phyloP scores from a whole-genome alignment of 306 rosid genomes.

The Begonia fuchsioides region DNA sequence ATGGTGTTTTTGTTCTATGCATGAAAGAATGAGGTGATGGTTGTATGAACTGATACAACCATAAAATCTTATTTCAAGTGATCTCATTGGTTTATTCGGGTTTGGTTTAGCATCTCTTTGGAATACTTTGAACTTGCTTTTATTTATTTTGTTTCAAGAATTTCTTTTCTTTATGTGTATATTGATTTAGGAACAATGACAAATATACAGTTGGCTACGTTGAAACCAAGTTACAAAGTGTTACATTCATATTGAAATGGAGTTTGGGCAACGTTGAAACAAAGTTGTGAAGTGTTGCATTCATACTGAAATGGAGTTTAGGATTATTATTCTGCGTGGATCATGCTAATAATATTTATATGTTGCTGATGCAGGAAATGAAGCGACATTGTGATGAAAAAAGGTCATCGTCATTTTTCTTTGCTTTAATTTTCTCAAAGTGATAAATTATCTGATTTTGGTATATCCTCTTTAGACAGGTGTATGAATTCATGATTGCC shows the following conservation, averaged over 20 bases:
- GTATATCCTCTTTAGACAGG: conserved; percentile 45
- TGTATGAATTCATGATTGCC: conserved; percentile 49
- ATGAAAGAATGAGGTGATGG: background rate
- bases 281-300: too few relatives aligned
- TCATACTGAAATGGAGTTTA: too few relatives aligned
- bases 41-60: background rate
- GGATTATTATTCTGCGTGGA: too few relatives aligned
- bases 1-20: background rate
- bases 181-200: too few relatives aligned
- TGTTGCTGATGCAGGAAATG: conserved; percentile 55
- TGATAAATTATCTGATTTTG: conserved; percentile 21
- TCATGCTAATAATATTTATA: background rate
- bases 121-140: background rate
- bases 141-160: too few relatives aligned
- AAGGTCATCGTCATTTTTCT: conserved; percentile 27
- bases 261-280: too few relatives aligned
- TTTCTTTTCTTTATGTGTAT: too few relatives aligned
- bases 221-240: too few relatives aligned
- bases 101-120: background rate
- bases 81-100: background rate
- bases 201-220: too few relatives aligned
- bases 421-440: conserved; percentile 8
- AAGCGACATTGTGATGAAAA: conserved; percentile 85
- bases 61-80: background rate
- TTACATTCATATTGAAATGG: too few relatives aligned